These are phyloP conservation scores for Lepidium campestre DNA, from an alignment of 441 rosid species.

Conservation along the genomic window DNA sequence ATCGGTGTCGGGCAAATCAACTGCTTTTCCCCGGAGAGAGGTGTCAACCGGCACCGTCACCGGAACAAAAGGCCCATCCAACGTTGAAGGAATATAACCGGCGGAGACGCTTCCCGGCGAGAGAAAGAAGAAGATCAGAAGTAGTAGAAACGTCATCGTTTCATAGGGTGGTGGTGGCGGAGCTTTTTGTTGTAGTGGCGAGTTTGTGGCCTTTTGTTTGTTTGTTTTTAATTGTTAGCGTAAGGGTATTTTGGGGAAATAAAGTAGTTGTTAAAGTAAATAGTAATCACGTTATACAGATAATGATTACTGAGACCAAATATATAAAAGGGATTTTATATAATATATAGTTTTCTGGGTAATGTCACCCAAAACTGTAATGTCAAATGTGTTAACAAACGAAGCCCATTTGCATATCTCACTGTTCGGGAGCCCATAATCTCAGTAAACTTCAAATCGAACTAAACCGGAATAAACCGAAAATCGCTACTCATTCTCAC, in stretches of 20 bases:
- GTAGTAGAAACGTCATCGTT: slow-evolving; percentile 27
- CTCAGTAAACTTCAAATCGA: background rate
- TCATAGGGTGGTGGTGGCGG: slow-evolving; percentile 5
- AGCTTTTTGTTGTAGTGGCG: slow-evolving; percentile 10
- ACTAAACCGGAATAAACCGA: background rate
- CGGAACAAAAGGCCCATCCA: slow-evolving; percentile 77
- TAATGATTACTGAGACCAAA: background rate
- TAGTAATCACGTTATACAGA: slow-evolving; percentile 8
- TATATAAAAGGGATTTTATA: background rate
- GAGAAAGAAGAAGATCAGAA: slow-evolving; percentile 9
- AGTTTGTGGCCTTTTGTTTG: background rate
- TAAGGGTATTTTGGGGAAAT: background rate
- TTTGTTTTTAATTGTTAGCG: background rate
- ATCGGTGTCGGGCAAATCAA: slow-evolving; percentile 74
- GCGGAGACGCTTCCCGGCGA: slow-evolving; percentile 9
- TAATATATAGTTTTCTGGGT: background rate
- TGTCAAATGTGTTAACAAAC: no score
- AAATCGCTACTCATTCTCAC: background rate
- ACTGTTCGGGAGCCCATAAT: background rate
- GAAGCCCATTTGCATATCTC: background rate
- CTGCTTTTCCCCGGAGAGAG: slow-evolving; percentile 55
- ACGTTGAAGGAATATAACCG: slow-evolving; percentile 46
- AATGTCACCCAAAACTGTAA: no score
- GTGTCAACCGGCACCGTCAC: slow-evolving; percentile 65
- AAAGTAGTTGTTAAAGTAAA: background rate